These are phyloP conservation scores for Cryoendolithus antarcticus DNA, from an alignment of 2,329 filamentous ascomycete species.

Conservation along the genomic window DNA sequence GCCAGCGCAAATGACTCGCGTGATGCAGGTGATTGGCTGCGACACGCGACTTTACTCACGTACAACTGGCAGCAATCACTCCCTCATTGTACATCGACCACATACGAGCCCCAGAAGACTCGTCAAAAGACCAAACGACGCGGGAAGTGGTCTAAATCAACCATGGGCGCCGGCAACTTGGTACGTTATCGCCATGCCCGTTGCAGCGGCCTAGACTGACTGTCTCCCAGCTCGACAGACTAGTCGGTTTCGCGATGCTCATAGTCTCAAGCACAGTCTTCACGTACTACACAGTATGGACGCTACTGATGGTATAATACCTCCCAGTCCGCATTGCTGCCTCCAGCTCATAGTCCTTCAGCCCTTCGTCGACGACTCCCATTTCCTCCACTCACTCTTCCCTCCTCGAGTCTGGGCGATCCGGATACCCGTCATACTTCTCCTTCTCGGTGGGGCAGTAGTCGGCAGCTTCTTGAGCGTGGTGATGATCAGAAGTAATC, in stretches of 20 bases:
- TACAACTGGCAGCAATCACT: no score
- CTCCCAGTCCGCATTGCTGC: constrained; percentile 1
- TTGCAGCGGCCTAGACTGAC: no score
- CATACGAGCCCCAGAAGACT: no score
- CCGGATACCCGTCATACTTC: constrained; percentile 91
- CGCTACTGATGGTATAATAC: constrained; percentile 73
- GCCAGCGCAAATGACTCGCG: no score
- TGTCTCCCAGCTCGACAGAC: constrained; percentile 68
- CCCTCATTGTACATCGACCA: no score
- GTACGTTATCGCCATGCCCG: no score
- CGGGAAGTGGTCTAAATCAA: no score
- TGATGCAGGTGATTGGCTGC: no score
- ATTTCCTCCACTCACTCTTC: constrained; percentile 89
- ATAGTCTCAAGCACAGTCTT: constrained; percentile 61
- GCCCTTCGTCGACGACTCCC: constrained; percentile 94
- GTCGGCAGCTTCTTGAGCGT: constrained; percentile 91
- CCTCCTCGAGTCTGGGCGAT: constrained; percentile 97
- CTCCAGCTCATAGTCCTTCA: constrained; percentile 26
- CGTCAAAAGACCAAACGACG: no score
- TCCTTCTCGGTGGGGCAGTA: constrained; percentile 81
- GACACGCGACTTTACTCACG: no score
- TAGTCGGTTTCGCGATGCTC: constrained; percentile 65
- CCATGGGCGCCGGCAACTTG: no score
- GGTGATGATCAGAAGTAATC: constrained; percentile 98
- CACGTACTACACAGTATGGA: constrained; percentile 96